Base-by-base conservation (phyloP, 2,329 filamentous ascomycete species). In the Epichloe festucae region DNA sequence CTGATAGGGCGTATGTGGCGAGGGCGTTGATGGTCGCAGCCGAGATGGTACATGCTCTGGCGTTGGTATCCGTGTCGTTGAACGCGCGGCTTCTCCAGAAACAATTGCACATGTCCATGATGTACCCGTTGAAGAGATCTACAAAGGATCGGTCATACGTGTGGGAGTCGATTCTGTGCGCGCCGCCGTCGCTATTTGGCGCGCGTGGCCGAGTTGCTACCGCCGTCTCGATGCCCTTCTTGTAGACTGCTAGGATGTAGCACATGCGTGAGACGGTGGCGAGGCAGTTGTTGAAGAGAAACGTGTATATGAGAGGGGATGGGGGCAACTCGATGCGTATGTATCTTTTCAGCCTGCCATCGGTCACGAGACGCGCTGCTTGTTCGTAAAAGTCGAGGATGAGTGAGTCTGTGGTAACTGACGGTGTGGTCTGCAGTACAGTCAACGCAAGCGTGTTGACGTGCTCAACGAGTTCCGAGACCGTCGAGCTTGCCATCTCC, bases 51-150 rank as follows among this genome's bases (percentile, higher is more conserved):
- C 78, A 81, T 8, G 78, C 80, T 50, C 74, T 72, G 2, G 79
- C 73, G 59, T 82, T 82, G n/a, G 75, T 69, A 56, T 91, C 86
- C 2, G 72, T 70, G 12, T 70, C 70, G 53, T 79, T 79, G 53
- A 94, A 84, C 1, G 84, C 88, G 12, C 83, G 79, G 21, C 79
- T 78, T 8, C 87, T 79, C 88, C 88, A 94, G 46, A 93, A 65
- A 48, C 86, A 81, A 63, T 94, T 94, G 71, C 87, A 90, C 35
- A 89, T 77, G 62, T 95, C 89, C 81, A 93, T 90, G 35, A 94
- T 76, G 63, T 85, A 89, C 21, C 84, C 84, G 63, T 95, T 95
- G 70, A 93, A 90, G 23, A 76, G 70, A 56, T 81, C 78, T 41
- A 89, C 78, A 52, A 84, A 78, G 35, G 73, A 68, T 42, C 77